Conservation (phyloP, 345 rosid species). For the Cochlearia excelsa region DNA sequence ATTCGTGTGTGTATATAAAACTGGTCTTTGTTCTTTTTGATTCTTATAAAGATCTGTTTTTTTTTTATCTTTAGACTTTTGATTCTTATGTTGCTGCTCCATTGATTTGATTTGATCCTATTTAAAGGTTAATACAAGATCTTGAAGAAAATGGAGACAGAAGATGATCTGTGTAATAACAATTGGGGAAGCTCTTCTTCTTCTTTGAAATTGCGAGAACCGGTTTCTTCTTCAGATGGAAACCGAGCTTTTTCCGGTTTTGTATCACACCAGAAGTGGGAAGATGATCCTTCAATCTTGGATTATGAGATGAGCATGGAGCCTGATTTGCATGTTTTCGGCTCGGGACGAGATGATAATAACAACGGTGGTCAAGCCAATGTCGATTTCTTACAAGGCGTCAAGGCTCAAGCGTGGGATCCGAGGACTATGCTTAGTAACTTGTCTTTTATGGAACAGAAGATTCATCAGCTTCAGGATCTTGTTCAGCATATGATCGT, state of each 20-base stretch:
- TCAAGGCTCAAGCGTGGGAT: conserved; percentile 75
- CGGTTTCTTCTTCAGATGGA: too few species aligned
- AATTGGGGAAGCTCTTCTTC: conserved; percentile 51
- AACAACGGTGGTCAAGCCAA: conserved; percentile 27
- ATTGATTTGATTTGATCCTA: conserved; percentile 1
- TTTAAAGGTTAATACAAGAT: background rate
- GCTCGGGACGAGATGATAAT: conserved; percentile 27
- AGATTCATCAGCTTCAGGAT: conserved; percentile 87
- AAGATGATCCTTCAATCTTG: conserved; percentile 45
- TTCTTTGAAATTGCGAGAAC: too few species aligned
- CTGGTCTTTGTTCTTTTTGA: too few species aligned
- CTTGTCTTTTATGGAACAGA: conserved; percentile 78
- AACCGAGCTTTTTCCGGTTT: too few species aligned
- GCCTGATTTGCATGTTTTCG: conserved; percentile 45
- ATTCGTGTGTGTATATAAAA: too few species aligned
- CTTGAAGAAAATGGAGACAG: conserved; percentile 50
- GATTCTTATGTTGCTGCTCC: background rate
- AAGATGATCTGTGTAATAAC: conserved; percentile 45
- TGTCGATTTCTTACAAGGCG: conserved; percentile 37
- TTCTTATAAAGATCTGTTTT: too few species aligned
- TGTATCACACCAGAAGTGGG: conserved; percentile 48
- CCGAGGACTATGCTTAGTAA: conserved; percentile 72
- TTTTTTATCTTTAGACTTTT: conserved; percentile 5
- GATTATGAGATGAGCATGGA: conserved; percentile 48
- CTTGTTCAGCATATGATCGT: conserved; percentile 62